Evolutionary conservation across 192 early-diverging fungal species (phyloP).

Genomic region (Coemansia sp.): DNA sequence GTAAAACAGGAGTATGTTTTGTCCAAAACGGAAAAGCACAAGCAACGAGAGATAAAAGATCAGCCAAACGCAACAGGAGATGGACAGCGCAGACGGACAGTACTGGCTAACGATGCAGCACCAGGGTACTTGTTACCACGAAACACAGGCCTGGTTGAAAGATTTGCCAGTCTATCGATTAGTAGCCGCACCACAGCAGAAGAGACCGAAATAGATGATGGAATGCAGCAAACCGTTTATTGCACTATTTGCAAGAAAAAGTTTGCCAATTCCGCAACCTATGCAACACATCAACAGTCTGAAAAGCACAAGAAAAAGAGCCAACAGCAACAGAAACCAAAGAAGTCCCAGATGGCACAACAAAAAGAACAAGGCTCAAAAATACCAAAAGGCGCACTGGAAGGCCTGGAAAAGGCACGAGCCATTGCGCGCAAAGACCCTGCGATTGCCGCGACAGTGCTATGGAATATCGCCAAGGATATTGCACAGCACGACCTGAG

Average conservation of each 20-base stretch:
- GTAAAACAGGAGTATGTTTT: conserved; percentile 3
- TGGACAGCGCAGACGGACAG: not conserved
- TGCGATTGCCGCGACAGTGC: conserved; percentile 41
- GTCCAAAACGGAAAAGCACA: not conserved
- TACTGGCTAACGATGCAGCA: not conserved
- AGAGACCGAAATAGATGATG: not conserved
- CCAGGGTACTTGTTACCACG: conserved; percentile 26
- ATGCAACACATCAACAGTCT: conserved; percentile 20
- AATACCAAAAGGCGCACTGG: conserved; percentile 3
- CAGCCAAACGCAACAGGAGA: not conserved
- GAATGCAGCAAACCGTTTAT: not conserved
- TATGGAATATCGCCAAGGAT: conserved; percentile 49
- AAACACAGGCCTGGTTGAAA: conserved; percentile 28
- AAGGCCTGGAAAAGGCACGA: conserved; percentile 30
- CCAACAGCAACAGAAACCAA: not conserved
- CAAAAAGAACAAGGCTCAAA: not conserved
- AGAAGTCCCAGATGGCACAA: conserved; percentile 1
- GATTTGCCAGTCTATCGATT: not conserved
- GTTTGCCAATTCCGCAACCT: conserved; percentile 27
- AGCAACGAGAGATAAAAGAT: not conserved
- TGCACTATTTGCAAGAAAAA: conserved; percentile 32
- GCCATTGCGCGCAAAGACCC: conserved; percentile 29
- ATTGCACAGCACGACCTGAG: conserved; percentile 19
- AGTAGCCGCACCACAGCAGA: not conserved
- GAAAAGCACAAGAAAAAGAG: conserved; percentile 35